phyloP scores from a whole-genome alignment of 352 stramenopile genomes.

The Blastocystis sp. region DNA sequence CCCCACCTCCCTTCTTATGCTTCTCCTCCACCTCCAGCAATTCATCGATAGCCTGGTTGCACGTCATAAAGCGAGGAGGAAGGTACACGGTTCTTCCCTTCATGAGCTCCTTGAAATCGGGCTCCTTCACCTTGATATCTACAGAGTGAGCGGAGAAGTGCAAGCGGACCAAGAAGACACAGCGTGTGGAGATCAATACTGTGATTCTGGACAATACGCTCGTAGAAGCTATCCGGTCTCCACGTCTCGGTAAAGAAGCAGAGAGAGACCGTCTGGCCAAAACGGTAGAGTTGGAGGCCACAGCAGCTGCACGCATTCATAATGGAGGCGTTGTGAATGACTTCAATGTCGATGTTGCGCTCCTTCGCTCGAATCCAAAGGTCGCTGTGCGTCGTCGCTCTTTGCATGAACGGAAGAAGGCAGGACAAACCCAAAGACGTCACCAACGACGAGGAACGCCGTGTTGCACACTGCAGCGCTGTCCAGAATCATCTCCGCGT shows the following conservation, averaged over 20 bases:
- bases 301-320: constrained; percentile 94
- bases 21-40: constrained; percentile 91
- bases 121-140: constrained; percentile 99
- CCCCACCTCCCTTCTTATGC: constrained; percentile 80
- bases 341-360: constrained; percentile 89
- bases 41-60: constrained; percentile 91
- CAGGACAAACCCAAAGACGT: constrained; percentile 87
- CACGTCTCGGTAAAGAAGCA: constrained; percentile 92
- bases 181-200: constrained; percentile 95
- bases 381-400: constrained; percentile 96
- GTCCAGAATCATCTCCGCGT: constrained; percentile 89
- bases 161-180: constrained; percentile 83
- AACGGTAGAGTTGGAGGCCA: constrained; percentile 96
- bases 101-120: constrained; percentile 94
- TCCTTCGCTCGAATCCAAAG: constrained; percentile 92
- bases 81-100: constrained; percentile 89
- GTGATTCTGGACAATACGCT: constrained; percentile 95
- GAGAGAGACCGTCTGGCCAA: constrained; percentile 96
- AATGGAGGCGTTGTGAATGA: constrained; percentile 97
- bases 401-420: constrained; percentile 73
- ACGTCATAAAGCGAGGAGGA: constrained; percentile 95
- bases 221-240: constrained; percentile 95
- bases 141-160: not conserved
- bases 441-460: constrained; percentile 95
- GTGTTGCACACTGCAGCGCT: constrained; percentile 86